These are phyloP conservation scores for Phalaenopsis hybrid DNA, from an alignment of 116 monocot genomes.

Conservation along the genomic window DNA sequence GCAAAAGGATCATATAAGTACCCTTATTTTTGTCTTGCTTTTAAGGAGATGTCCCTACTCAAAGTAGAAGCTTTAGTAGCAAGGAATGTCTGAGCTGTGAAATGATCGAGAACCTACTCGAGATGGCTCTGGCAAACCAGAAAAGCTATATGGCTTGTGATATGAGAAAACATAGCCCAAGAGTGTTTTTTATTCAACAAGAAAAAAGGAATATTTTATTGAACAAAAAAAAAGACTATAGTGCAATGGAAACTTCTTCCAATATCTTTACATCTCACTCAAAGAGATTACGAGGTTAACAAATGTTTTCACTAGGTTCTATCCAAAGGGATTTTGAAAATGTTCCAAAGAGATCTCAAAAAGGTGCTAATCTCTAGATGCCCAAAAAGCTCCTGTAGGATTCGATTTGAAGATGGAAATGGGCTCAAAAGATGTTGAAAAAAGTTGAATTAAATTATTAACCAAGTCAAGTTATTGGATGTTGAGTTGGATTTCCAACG, in stretches of 20 bases:
- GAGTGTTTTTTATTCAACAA: too few relatives aligned
- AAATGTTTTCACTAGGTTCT: not conserved
- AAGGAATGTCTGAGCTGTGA: too few relatives aligned
- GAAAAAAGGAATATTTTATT: too few relatives aligned
- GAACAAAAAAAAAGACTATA: not conserved
- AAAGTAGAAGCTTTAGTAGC: not conserved
- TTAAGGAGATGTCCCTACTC: not conserved
- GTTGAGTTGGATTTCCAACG: not conserved
- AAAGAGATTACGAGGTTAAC: not conserved
- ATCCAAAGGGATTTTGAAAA: not conserved
- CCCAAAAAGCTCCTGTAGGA: not conserved
- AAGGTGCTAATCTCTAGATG: not conserved
- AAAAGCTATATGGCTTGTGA: too few relatives aligned
- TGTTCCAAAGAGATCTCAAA: too few relatives aligned
- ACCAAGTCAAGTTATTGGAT: not conserved
- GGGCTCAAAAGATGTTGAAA: not conserved
- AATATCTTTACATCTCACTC: not conserved
- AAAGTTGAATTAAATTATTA: not conserved
- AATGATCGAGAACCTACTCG: too few relatives aligned
- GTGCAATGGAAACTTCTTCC: not conserved
- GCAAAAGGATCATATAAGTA: not conserved
- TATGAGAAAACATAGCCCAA: too few relatives aligned
- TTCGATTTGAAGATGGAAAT: not conserved
- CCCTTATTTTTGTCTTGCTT: not conserved
- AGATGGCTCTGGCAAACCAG: too few relatives aligned